Evolutionary conservation across 2,329 filamentous ascomycete genomes (phyloP), one percentile per base, ranked within the genome.

Genomic region (Ophiostoma sp.): DNA sequence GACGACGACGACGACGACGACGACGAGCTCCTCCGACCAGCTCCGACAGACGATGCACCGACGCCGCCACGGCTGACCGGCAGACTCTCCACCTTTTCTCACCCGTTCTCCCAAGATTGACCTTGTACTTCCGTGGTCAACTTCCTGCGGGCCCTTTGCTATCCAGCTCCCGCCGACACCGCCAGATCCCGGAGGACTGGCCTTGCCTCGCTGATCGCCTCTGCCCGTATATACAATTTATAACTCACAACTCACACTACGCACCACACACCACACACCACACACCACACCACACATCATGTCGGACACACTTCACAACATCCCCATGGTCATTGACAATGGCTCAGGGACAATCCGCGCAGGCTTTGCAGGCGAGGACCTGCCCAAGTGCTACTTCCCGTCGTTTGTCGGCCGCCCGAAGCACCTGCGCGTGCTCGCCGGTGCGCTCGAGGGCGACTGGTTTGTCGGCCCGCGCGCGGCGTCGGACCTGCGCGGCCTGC

Each of bases 241-340:
- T 18, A 8, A 55, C 6, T 47, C 12, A 6, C 12, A 47, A 6
- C 45, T 7, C 9, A 12, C 14, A 47, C 45, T 8, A 45, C 45
- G 16, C n/a, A 12, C 45, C 18, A 36, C n/a, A 11, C 18, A n/a
- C 16, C 18, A 18, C 9, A 55, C 16, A 55, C 5, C n/a, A 47
- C 41, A 40, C n/a, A 55, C 64, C 49, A 67, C 64, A 63, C 63
- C 64, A 38, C 49, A 27, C 64, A 74, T 70, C 27, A 87, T 87
- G 84, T 79, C 84, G 71, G 85, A 87, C 72, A 82, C 82, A 69
- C 87, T 98, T 68, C 95, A 97, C 84, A 99, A 99, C 84, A 93
- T 93, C 73, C 93, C 95, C 70, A 97, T 99, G 79, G 95, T 99
- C 77, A 91, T 99, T 76, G 95, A 99, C 86, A 99, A 99, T 81